Evolutionary conservation across 352 stramenopile genomes (phyloP).

Genomic region (Aphanomyces invadans): DNA sequence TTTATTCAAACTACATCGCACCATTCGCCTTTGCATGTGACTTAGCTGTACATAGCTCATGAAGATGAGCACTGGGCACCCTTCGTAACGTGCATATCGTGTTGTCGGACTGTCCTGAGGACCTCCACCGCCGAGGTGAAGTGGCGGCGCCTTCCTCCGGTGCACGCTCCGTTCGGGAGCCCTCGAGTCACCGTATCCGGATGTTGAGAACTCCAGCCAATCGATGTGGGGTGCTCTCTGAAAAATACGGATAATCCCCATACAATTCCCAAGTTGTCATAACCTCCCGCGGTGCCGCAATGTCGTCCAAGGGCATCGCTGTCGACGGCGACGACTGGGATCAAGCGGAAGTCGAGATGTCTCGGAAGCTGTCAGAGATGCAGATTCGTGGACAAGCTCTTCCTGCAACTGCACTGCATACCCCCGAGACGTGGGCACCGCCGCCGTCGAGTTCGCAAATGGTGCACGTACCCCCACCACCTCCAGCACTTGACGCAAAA

Average conservation of each 20-base stretch:
- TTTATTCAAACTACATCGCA: no score
- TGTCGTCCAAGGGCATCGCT: neutral
- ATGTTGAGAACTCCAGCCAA: neutral
- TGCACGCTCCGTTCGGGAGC: neutral
- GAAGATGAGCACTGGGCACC: no score
- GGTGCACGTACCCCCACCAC: no score
- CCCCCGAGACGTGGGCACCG: neutral
- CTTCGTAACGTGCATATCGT: no score
- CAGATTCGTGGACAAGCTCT: neutral
- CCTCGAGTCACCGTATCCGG: neutral
- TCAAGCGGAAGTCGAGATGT: slow-evolving; percentile 2
- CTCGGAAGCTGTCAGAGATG: slow-evolving; percentile 15
- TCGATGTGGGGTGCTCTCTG: neutral
- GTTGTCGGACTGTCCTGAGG: no score
- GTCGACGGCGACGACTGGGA: slow-evolving; percentile 16
- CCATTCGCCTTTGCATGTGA: no score
- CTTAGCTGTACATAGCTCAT: no score
- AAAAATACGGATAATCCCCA: neutral
- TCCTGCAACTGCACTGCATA: neutral
- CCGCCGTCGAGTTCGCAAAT: no score
- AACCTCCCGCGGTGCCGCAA: neutral
- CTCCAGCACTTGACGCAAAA: no score
- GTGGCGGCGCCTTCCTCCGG: neutral
- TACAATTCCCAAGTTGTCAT: neutral
- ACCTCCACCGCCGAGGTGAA: no score